Percentiles rank a stretch among this genome's conserved stretches.
These are phyloP conservation scores for Aureobasidium sp. DNA, from an alignment of 2,329 filamentous ascomycete genomes.

Conservation along the genomic window DNA sequence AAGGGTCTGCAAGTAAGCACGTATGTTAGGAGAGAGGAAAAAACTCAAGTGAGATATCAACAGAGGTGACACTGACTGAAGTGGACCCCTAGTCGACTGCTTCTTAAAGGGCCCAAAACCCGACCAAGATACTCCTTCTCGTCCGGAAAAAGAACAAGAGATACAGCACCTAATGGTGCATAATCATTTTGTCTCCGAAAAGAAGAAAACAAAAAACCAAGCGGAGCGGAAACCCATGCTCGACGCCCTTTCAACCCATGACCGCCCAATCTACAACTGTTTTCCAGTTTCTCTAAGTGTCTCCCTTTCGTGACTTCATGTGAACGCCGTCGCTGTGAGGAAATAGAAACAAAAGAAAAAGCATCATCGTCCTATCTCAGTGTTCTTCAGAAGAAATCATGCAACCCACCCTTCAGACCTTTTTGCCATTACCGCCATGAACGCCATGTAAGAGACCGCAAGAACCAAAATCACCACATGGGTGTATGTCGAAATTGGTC, in stretches of 20 bases:
- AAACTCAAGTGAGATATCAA: not conserved
- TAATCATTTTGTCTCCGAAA: not conserved
- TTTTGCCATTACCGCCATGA: not conserved
- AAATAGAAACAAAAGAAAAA: not conserved
- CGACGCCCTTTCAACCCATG: constrained; percentile 1
- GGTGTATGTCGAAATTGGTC: not conserved
- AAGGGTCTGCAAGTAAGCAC: not conserved
- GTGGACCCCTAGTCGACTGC: not conserved
- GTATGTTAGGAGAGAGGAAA: not conserved
- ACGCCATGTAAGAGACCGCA: not conserved
- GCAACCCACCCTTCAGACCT: not conserved
- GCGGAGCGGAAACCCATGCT: constrained; percentile 8
- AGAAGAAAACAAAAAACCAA: not conserved
- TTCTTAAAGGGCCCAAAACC: not conserved
- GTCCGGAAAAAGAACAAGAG: not conserved
- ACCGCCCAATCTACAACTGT: not conserved
- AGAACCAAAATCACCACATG: not conserved
- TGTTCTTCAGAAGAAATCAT: not conserved
- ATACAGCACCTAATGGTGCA: not conserved
- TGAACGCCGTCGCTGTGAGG: constrained; percentile 1
- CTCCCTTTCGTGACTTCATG: not conserved
- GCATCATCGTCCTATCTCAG: not conserved
- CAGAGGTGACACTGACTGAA: not conserved
- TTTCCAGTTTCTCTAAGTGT: not conserved
- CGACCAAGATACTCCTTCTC: not conserved